These are phyloP conservation scores for Tricholoma flavovirens DNA, from an alignment of 768 basidiomycete species.

Conservation along the genomic window DNA sequence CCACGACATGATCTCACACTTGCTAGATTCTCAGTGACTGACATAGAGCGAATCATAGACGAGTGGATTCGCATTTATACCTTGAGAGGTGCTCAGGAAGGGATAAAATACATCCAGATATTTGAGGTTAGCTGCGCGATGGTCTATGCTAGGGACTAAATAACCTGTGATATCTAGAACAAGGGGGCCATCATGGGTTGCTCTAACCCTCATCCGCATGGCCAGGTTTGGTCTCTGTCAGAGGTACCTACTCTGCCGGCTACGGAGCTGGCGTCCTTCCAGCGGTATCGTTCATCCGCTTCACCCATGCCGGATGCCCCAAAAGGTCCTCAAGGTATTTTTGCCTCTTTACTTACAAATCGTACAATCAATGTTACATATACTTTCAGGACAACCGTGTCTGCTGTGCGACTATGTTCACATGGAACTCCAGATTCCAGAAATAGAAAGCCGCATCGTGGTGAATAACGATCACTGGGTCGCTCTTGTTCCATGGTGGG, in stretches of 20 bases:
- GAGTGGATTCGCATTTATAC: slow-evolving; percentile 71
- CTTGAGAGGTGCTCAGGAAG: slow-evolving; percentile 52
- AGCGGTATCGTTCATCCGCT: slow-evolving; percentile 37
- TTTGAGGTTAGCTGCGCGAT: slow-evolving; percentile 59
- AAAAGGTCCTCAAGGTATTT: slow-evolving; percentile 42
- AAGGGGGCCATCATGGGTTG: slow-evolving; percentile 95
- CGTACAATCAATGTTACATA: neutral
- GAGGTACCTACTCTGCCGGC: slow-evolving; percentile 65
- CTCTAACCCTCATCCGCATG: slow-evolving; percentile 91
- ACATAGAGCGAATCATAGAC: slow-evolving; percentile 60
- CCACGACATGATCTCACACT: slow-evolving; percentile 83
- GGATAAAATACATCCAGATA: slow-evolving; percentile 79
- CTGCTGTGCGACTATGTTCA: slow-evolving; percentile 78
- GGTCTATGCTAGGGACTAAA: neutral
- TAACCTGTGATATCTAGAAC: slow-evolving; percentile 47
- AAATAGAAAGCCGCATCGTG: slow-evolving; percentile 57
- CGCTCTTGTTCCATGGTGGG: slow-evolving; percentile 93
- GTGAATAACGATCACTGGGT: slow-evolving; percentile 72
- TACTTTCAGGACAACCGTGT: slow-evolving; percentile 46
- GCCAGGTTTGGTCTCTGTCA: slow-evolving; percentile 82
- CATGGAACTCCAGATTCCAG: slow-evolving; percentile 44
- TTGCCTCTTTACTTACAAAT: neutral
- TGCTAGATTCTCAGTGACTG: slow-evolving; percentile 50
- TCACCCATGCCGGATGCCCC: slow-evolving; percentile 42
- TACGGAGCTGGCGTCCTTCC: slow-evolving; percentile 56